These are phyloP conservation scores for Oropetium thomaeum DNA, from an alignment of 176 grass and related monocot genomes.

Conservation along the genomic window DNA sequence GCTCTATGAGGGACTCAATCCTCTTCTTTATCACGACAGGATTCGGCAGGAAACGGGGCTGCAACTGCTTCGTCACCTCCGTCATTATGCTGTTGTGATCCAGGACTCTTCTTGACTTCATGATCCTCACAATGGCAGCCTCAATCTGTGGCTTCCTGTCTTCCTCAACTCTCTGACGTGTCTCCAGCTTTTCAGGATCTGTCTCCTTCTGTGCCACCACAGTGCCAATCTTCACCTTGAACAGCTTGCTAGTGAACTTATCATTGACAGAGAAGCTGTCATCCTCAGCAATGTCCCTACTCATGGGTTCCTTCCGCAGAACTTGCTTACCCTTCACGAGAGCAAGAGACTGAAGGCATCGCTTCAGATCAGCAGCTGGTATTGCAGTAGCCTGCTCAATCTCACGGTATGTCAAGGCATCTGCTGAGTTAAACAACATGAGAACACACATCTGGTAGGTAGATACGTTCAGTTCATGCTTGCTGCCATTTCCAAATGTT, in stretches of 20 bases:
- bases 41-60: slow-evolving; percentile 76
- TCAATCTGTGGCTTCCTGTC: slow-evolving; percentile 70
- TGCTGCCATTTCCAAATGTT: slow-evolving; percentile 68
- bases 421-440: slow-evolving; percentile 69
- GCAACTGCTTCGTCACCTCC: slow-evolving; percentile 65
- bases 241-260: slow-evolving; percentile 77
- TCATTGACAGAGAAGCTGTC: slow-evolving; percentile 71
- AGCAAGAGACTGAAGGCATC: slow-evolving; percentile 77
- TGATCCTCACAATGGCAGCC: slow-evolving; percentile 67
- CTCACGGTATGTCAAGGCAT: slow-evolving; percentile 60
- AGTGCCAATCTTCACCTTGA: slow-evolving; percentile 85
- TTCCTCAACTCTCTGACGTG: slow-evolving; percentile 66
- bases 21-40: slow-evolving; percentile 84
- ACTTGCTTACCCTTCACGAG: slow-evolving; percentile 86
- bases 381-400: slow-evolving; percentile 71
- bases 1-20: slow-evolving; percentile 77
- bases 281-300: slow-evolving; percentile 74
- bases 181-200: slow-evolving; percentile 78
- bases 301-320: slow-evolving; percentile 84
- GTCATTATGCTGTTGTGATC: slow-evolving; percentile 70
- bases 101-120: slow-evolving; percentile 62
- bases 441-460: slow-evolving; percentile 92
- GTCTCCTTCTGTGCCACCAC: slow-evolving; percentile 64
- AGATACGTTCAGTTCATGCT: slow-evolving; percentile 80
- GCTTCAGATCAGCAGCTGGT: slow-evolving; percentile 62